A percentile compares a stretch with the other conserved stretches of the same genome.
Evolutionary conservation across 371 early-diverging fungal species (phyloP).

Genomic region (Homolaphlyctis polyrhiza): DNA sequence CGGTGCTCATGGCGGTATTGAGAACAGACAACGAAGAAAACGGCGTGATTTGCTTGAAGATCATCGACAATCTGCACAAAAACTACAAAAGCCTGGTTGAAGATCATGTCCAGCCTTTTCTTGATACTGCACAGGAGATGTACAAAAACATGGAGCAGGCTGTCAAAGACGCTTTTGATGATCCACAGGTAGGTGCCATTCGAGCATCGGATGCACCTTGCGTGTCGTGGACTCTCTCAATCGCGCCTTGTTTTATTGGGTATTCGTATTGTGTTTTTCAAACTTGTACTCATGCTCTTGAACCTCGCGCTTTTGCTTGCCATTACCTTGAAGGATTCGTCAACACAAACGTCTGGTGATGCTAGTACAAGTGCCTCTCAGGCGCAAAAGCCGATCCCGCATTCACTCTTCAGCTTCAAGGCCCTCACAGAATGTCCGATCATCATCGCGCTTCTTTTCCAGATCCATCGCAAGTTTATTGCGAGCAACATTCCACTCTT

Average conservation of each 20-base stretch:
- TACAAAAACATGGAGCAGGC: slow-evolving; percentile 85
- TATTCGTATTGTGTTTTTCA: too few species aligned
- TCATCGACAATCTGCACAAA: slow-evolving; percentile 91
- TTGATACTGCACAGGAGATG: slow-evolving; percentile 88
- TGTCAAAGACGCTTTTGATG: slow-evolving; percentile 72
- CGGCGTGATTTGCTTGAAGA: slow-evolving; percentile 85
- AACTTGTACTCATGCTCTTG: too few species aligned
- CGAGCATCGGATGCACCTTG: too few species aligned
- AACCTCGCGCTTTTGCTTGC: too few species aligned
- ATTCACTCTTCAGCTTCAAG: slow-evolving; percentile 85
- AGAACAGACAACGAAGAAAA: slow-evolving; percentile 95
- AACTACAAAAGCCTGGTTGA: slow-evolving; percentile 71
- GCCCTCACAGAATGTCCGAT: slow-evolving; percentile 96
- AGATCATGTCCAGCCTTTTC: slow-evolving; percentile 81
- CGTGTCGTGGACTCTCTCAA: background rate
- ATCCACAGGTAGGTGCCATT: too few species aligned
- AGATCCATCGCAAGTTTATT: slow-evolving; percentile 74
- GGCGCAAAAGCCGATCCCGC: background rate
- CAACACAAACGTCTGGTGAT: too few species aligned
- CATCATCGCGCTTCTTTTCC: slow-evolving; percentile 93
- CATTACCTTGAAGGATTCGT: too few species aligned
- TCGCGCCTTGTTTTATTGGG: too few species aligned
- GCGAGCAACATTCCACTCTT: slow-evolving; percentile 74
- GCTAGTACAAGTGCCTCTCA: too few species aligned
- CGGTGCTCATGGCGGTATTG: slow-evolving; percentile 70